Percentiles rank a stretch among this genome's conserved stretches.
Conservation (phyloP, 345 rosid genomes). For the Alliaria petiolata region DNA sequence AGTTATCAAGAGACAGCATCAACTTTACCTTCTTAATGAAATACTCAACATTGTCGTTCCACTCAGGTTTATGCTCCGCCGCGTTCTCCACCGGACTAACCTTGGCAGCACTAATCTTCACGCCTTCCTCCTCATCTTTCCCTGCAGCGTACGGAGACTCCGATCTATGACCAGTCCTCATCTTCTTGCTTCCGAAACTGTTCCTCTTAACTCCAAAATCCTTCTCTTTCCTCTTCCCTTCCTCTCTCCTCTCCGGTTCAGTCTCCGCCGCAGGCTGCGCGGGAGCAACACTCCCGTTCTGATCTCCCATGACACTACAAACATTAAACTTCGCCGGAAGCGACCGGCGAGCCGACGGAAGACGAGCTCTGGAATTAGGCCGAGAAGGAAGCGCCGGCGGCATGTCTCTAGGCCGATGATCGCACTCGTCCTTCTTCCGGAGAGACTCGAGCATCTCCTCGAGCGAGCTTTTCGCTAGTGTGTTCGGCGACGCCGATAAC, state of each 20-base stretch:
- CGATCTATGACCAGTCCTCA: constrained; percentile 43
- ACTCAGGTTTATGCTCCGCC: constrained; percentile 38
- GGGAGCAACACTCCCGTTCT: constrained; percentile 21
- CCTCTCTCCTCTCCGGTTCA: constrained; percentile 43
- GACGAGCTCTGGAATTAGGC: constrained; percentile 76
- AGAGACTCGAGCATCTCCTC: constrained; percentile 95
- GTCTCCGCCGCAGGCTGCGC: constrained; percentile 11
- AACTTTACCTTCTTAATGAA: constrained; percentile 74
- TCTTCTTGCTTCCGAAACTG: constrained; percentile 83
- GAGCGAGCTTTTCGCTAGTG: constrained; percentile 72
- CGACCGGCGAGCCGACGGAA: constrained; percentile 73
- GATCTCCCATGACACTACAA: constrained; percentile 19
- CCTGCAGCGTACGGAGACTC: constrained; percentile 63
- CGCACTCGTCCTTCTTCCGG: constrained; percentile 61
- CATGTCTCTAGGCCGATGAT: constrained; percentile 64
- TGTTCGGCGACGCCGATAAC: constrained; percentile 72
- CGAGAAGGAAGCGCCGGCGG: constrained; percentile 94
- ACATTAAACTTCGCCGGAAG: constrained; percentile 57
- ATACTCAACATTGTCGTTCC: constrained; percentile 70
- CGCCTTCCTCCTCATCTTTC: constrained; percentile 33
- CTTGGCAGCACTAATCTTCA: constrained; percentile 14
- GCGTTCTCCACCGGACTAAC: constrained; percentile 7
- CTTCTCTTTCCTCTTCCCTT: constrained; percentile 67
- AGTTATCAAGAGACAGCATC: neutral
- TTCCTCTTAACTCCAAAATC: constrained; percentile 43